These are phyloP conservation scores for Eragrostis tef DNA, from an alignment of 202 grass and related monocot species.

Conservation along the genomic window DNA sequence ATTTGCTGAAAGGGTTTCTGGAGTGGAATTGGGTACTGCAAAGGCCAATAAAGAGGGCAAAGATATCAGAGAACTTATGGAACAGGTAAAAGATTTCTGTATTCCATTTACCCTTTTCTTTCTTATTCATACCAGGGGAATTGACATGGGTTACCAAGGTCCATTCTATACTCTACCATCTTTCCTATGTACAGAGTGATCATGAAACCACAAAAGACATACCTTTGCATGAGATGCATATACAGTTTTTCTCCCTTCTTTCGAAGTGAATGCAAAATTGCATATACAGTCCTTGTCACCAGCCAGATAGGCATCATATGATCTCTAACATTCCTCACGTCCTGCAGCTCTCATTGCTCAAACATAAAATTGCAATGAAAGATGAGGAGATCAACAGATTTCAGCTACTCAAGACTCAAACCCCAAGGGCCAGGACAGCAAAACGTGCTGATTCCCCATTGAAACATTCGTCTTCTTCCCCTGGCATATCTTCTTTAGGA, in stretches of 20 bases:
- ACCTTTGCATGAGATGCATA: neutral
- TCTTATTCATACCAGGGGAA: neutral
- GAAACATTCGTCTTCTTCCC: slow-evolving; percentile 81
- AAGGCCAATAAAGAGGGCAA: slow-evolving; percentile 89
- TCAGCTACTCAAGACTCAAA: slow-evolving; percentile 54
- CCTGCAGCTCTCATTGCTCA: slow-evolving; percentile 74
- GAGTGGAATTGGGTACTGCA: slow-evolving; percentile 78
- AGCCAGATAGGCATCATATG: neutral
- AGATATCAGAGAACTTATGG: slow-evolving; percentile 83
- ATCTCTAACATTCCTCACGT: slow-evolving; percentile 32
- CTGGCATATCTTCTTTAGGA: slow-evolving; percentile 58
- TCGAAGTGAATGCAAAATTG: too few relatives aligned
- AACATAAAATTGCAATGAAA: slow-evolving; percentile 85
- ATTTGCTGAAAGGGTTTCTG: slow-evolving; percentile 92
- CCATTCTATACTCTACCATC: slow-evolving; percentile 20
- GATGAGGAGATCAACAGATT: slow-evolving; percentile 78
- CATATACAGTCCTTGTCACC: too few relatives aligned
- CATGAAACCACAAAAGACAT: neutral
- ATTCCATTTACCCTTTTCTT: slow-evolving; percentile 17
- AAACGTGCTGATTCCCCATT: slow-evolving; percentile 54
- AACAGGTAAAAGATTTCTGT: slow-evolving; percentile 58
- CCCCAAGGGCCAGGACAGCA: slow-evolving; percentile 48
- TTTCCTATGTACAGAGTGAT: slow-evolving; percentile 18
- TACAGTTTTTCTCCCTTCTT: too few relatives aligned
- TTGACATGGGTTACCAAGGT: slow-evolving; percentile 10